Percentiles rank a stretch among this genome's conserved stretches.
phyloP scores from a whole-genome alignment of 225 moss, liverwort and hornwort genomes.

The Thuidium tamariscinum region DNA sequence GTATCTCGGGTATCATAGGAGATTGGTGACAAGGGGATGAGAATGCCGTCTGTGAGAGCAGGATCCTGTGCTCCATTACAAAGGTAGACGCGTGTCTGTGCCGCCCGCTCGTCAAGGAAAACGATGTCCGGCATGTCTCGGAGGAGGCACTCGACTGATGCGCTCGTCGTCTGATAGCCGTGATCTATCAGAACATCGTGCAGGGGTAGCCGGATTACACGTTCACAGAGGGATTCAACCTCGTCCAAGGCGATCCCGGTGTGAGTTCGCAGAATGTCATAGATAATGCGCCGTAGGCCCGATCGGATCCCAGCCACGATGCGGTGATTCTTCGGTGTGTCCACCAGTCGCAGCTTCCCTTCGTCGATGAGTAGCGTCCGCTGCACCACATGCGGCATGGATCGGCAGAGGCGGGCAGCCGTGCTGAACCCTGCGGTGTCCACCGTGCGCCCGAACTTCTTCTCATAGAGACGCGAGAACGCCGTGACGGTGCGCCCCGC shows the following conservation, averaged over 20 bases:
- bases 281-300: constrained; percentile 58
- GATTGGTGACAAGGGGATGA: constrained; percentile 10
- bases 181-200: constrained; percentile 39
- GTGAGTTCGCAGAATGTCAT: constrained; percentile 19
- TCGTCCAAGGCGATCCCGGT: constrained; percentile 5
- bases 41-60: constrained; percentile 61
- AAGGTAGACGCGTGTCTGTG: constrained; percentile 17
- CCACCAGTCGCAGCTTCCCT: constrained; percentile 51
- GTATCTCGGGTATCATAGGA: background rate
- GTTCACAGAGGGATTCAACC: constrained; percentile 34
- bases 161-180: constrained; percentile 29
- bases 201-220: constrained; percentile 26
- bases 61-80: constrained; percentile 60
- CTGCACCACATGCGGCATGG: constrained; percentile 72
- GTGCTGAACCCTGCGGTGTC: constrained; percentile 45
- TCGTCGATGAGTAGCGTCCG: constrained; percentile 32
- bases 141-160: constrained; percentile 41
- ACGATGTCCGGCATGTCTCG: constrained; percentile 60
- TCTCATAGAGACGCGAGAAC: constrained; percentile 47
- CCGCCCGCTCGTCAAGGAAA: constrained; percentile 17
- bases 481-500: constrained; percentile 13
- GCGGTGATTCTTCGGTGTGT: constrained; percentile 58
- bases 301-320: constrained; percentile 71
- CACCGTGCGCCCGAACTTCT: constrained; percentile 38
- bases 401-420: constrained; percentile 50